phyloP scores from a whole-genome alignment of 805 yeast genomes.

The Candida railenensis region DNA sequence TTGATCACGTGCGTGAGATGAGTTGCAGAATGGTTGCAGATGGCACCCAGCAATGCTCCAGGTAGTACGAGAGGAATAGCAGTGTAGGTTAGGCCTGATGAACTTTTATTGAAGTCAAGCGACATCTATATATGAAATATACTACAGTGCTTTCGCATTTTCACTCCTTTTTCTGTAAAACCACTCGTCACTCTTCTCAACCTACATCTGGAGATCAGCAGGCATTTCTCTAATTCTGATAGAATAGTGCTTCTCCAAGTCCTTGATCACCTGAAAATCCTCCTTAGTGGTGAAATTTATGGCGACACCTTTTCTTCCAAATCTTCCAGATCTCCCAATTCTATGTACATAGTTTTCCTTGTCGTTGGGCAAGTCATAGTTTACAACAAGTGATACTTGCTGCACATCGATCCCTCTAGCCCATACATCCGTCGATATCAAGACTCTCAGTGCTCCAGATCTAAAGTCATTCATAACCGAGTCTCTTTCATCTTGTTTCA shows the following conservation, averaged over 20 bases:
- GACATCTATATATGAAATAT: too few species aligned
- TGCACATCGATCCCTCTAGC: slow-evolving; percentile 99
- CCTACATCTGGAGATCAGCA: slow-evolving; percentile 46
- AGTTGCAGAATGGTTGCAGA: neutral
- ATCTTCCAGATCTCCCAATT: slow-evolving; percentile 97
- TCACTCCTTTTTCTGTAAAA: neutral
- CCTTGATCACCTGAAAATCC: slow-evolving; percentile 73
- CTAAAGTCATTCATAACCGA: slow-evolving; percentile 94
- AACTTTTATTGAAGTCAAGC: too few species aligned
- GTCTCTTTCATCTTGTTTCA: slow-evolving; percentile 94
- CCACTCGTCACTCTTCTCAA: too few species aligned
- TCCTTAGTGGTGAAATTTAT: slow-evolving; percentile 86
- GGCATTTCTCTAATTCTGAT: slow-evolving; percentile 80
- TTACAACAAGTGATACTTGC: slow-evolving; percentile 93
- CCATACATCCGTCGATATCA: slow-evolving; percentile 95
- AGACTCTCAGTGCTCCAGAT: slow-evolving; percentile 86
- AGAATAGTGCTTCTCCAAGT: slow-evolving; percentile 70
- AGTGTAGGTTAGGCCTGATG: too few species aligned
- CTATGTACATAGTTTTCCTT: slow-evolving; percentile 96
- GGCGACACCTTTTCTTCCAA: slow-evolving; percentile 98
- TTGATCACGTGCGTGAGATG: neutral
- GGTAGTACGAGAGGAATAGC: too few species aligned
- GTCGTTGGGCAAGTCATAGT: slow-evolving; percentile 91
- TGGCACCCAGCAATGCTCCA: neutral
- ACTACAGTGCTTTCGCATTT: neutral